A percentile compares a stretch with the other conserved stretches of the same genome.
Conservation (phyloP, 2,329 filamentous ascomycete genomes). For the Aureobasidium zeae region DNA sequence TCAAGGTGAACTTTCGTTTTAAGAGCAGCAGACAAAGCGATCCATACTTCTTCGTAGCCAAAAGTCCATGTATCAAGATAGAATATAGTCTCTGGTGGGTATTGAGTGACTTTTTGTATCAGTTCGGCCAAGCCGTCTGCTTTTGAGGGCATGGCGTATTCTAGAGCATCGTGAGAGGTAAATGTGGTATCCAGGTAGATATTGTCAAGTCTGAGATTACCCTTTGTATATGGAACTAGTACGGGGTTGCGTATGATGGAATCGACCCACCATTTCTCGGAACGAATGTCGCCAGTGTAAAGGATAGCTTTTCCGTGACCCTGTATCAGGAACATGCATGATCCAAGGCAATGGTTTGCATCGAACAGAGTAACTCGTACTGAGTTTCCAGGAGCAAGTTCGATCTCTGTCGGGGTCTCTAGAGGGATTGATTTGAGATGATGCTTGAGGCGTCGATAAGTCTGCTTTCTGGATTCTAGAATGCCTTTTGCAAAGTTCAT, state of each 20-base stretch:
- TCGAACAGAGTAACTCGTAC: slow-evolving; percentile 79
- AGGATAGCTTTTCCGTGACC: slow-evolving; percentile 61
- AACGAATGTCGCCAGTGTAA: slow-evolving; percentile 82
- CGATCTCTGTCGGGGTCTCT: slow-evolving; percentile 67
- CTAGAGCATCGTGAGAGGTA: slow-evolving; percentile 42
- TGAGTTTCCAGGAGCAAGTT: slow-evolving; percentile 57
- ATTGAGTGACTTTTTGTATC: slow-evolving; percentile 55
- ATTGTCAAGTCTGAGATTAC: slow-evolving; percentile 60
- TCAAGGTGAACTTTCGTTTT: slow-evolving; percentile 71
- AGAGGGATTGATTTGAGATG: slow-evolving; percentile 72
- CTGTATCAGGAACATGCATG: slow-evolving; percentile 89
- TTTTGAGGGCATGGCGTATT: slow-evolving; percentile 51
- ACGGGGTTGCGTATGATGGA: slow-evolving; percentile 60
- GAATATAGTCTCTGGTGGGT: slow-evolving; percentile 67
- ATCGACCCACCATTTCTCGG: slow-evolving; percentile 80
- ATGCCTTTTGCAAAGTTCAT: slow-evolving; percentile 74
- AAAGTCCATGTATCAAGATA: slow-evolving; percentile 88
- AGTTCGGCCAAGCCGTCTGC: slow-evolving; percentile 68
- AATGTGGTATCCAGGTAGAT: slow-evolving; percentile 90
- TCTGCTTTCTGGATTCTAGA: slow-evolving; percentile 62
- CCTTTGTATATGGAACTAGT: slow-evolving; percentile 63
- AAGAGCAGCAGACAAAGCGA: slow-evolving; percentile 64
- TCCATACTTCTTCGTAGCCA: slow-evolving; percentile 87
- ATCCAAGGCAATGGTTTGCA: slow-evolving; percentile 84
- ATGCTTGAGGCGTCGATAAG: slow-evolving; percentile 65